phyloP scores from a whole-genome alignment of 345 rosid species.

The Eucalyptus curtisii region DNA sequence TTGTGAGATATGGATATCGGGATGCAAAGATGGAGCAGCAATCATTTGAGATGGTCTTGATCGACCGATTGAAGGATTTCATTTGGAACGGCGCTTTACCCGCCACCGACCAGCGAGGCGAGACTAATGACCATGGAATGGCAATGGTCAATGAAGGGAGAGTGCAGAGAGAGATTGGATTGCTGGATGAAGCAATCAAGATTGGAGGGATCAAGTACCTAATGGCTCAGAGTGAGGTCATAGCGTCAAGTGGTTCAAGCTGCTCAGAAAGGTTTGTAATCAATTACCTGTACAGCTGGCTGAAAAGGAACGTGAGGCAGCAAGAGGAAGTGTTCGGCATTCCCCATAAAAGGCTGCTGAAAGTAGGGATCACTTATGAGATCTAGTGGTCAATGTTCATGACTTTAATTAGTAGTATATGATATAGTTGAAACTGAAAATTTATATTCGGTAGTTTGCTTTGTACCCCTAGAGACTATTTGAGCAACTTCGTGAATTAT shows the following conservation, averaged over 20 bases:
- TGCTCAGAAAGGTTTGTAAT: constrained; percentile 1
- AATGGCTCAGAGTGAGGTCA: constrained; percentile 10
- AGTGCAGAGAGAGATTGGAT: not conserved
- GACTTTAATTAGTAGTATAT: not conserved
- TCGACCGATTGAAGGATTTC: constrained; percentile 4
- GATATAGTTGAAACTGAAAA: not conserved
- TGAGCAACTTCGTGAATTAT: not conserved
- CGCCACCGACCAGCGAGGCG: not conserved
- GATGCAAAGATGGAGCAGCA: constrained; percentile 5
- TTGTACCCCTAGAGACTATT: not conserved
- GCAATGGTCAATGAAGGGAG: not conserved
- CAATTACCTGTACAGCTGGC: constrained; percentile 4
- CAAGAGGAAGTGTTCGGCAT: constrained; percentile 7
- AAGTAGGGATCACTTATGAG: constrained; percentile 16
- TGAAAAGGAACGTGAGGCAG: constrained; percentile 12
- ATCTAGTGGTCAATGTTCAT: not conserved
- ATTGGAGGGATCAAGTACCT: constrained; percentile 7
- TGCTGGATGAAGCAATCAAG: not conserved
- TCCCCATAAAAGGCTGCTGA: constrained; percentile 8
- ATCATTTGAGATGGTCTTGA: constrained; percentile 4
- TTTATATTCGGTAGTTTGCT: not conserved
- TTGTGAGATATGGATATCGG: constrained; percentile 18
- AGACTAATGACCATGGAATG: not conserved
- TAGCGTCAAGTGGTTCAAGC: not conserved
- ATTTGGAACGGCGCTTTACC: not conserved